Evolutionary conservation across 495 filamentous ascomycete species (phyloP).

Genomic region (Talaromyces thailandensis): DNA sequence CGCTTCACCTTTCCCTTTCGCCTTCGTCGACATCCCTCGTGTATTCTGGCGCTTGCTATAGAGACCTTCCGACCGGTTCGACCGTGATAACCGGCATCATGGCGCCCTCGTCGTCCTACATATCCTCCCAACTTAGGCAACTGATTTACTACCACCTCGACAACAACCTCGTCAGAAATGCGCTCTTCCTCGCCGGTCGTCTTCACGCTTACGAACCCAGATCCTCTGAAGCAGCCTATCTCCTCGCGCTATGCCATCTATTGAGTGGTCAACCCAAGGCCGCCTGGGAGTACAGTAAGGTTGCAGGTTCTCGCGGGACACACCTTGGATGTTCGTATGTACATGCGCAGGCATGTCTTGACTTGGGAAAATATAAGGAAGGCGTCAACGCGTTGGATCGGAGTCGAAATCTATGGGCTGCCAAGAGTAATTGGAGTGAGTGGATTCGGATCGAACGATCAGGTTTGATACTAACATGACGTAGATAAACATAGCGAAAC

Average conservation of each 20-base stretch:
- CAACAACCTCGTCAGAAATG: slow-evolving; percentile 77
- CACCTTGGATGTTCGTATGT: slow-evolving; percentile 87
- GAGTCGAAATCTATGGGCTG: slow-evolving; percentile 58
- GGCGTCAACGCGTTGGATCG: slow-evolving; percentile 75
- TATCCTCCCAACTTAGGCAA: slow-evolving; percentile 69
- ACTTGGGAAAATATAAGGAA: slow-evolving; percentile 65
- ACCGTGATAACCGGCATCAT: slow-evolving; percentile 31
- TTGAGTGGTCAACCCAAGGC: slow-evolving; percentile 68
- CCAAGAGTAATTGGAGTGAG: slow-evolving; percentile 64
- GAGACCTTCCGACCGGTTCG: background rate
- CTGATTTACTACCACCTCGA: slow-evolving; percentile 90
- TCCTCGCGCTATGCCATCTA: slow-evolving; percentile 75
- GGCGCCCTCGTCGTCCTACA: slow-evolving; percentile 58
- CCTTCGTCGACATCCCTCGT: background rate
- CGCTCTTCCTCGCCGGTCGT: slow-evolving; percentile 83
- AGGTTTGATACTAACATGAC: background rate
- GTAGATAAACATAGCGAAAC: slow-evolving; percentile 60
- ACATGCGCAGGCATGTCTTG: slow-evolving; percentile 81
- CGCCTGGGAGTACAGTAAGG: slow-evolving; percentile 63
- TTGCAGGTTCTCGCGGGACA: slow-evolving; percentile 50
- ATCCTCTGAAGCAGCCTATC: slow-evolving; percentile 68
- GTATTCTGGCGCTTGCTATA: background rate
- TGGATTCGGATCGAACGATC: slow-evolving; percentile 4
- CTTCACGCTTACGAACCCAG: slow-evolving; percentile 74
- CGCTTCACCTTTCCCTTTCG: background rate